Evolutionary conservation across 306 rosid species (phyloP).

Genomic region (Morella rubra): DNA sequence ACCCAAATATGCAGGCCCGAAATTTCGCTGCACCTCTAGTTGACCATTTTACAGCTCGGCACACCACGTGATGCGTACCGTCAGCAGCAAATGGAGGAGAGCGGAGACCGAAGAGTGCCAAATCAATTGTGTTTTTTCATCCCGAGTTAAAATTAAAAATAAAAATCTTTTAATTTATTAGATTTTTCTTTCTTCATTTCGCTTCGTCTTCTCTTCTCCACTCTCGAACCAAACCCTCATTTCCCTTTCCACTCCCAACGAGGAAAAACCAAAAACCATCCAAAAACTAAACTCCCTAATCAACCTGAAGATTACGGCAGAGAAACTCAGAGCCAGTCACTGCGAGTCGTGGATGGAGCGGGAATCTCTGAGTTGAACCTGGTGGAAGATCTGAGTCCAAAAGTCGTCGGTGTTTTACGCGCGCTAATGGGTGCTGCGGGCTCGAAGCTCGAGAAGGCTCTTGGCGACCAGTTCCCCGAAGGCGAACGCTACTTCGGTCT

Average conservation of each 20-base stretch:
- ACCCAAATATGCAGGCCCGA: not conserved
- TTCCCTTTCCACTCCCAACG: conserved; percentile 5
- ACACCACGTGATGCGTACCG: not conserved
- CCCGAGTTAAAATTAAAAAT: too few relatives aligned
- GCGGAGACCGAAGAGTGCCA: too few relatives aligned
- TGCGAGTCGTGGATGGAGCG: conserved; percentile 25
- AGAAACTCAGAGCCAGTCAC: conserved; percentile 2
- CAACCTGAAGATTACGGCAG: conserved; percentile 40
- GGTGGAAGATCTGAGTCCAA: conserved; percentile 50
- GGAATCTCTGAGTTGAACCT: conserved; percentile 42
- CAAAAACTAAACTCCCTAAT: conserved; percentile 13
- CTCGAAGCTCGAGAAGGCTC: conserved; percentile 98
- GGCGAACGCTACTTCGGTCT: conserved; percentile 99
- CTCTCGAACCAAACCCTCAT: conserved; percentile 39
- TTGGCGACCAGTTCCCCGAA: conserved; percentile 98
- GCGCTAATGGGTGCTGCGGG: conserved; percentile 92
- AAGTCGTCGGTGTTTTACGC: conserved; percentile 35
- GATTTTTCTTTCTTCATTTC: conserved; percentile 4
- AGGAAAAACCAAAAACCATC: conserved; percentile 16
- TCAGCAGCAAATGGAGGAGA: not conserved
- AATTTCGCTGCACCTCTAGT: not conserved
- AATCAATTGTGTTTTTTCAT: not conserved
- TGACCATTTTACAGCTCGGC: not conserved
- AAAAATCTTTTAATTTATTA: not conserved
- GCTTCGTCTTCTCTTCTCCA: conserved; percentile 14